Percentiles rank a stretch among this genome's conserved stretches.
These are phyloP conservation scores for Aristolochia californica DNA, from an alignment of 164 flowering plant genomes.

Conservation along the genomic window DNA sequence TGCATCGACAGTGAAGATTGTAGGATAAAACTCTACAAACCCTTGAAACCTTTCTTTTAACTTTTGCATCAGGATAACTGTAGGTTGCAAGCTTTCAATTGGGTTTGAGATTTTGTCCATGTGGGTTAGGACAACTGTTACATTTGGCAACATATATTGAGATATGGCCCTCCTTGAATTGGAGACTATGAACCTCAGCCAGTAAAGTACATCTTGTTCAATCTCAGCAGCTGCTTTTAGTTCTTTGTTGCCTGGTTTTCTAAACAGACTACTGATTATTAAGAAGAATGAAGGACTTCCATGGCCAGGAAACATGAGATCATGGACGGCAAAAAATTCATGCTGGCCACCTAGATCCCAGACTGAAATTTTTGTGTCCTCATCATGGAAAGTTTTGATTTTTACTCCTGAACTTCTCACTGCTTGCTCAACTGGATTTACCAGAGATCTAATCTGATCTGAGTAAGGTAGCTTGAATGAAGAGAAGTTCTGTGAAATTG, in stretches of 20 bases:
- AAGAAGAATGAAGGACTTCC: constrained; percentile 80
- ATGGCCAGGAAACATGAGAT: constrained; percentile 92
- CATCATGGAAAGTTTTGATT: constrained; percentile 68
- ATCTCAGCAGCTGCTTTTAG: constrained; percentile 51
- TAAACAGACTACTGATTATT: constrained; percentile 55
- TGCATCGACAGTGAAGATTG: constrained; percentile 87
- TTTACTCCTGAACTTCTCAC: constrained; percentile 64
- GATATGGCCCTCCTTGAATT: constrained; percentile 63
- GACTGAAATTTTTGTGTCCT: constrained; percentile 68
- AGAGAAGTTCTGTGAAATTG: constrained; percentile 56
- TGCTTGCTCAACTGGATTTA: constrained; percentile 80
- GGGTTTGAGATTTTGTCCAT: constrained; percentile 55
- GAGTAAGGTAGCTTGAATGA: constrained; percentile 63
- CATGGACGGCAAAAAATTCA: constrained; percentile 72
- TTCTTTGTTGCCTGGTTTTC: constrained; percentile 67
- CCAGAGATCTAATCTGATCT: constrained; percentile 70
- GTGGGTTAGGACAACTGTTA: constrained; percentile 78
- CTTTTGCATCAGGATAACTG: constrained; percentile 37
- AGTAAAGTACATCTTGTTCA: constrained; percentile 73
- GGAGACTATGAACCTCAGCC: constrained; percentile 90
- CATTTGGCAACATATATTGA: constrained; percentile 77
- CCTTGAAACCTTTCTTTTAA: constrained; percentile 64
- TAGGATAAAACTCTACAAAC: constrained; percentile 67
- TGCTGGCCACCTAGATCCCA: constrained; percentile 93
- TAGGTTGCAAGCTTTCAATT: constrained; percentile 38